A percentile compares a stretch with the other conserved stretches of the same genome.
These are phyloP conservation scores for Sonneratia alba DNA, from an alignment of 345 rosid species.

Conservation along the genomic window DNA sequence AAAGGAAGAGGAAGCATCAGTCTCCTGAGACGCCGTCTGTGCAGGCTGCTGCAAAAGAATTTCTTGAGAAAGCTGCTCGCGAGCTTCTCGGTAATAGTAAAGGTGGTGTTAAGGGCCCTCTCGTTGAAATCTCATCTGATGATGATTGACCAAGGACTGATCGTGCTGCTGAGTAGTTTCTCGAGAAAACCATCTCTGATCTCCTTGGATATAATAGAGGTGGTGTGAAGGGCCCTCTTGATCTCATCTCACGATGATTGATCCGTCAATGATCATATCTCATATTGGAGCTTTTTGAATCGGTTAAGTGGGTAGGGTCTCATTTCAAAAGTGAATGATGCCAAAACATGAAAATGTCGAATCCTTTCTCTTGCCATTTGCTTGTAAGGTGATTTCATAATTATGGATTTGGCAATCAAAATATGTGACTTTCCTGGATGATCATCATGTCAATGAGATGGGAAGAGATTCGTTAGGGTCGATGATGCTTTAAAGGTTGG, in stretches of 20 bases:
- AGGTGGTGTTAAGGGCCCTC: slow-evolving; percentile 63
- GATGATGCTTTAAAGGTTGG: background rate
- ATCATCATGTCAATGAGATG: background rate
- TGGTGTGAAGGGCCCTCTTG: background rate
- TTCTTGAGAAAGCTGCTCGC: slow-evolving; percentile 84
- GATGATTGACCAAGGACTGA: slow-evolving; percentile 5
- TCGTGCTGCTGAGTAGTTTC: background rate
- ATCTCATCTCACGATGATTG: background rate
- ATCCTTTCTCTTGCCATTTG: background rate
- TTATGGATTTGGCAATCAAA: background rate
- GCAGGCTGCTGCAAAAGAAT: slow-evolving; percentile 66
- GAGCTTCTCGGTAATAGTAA: slow-evolving; percentile 57
- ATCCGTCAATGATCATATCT: background rate
- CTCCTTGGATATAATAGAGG: background rate
- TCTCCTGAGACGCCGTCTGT: slow-evolving; percentile 52
- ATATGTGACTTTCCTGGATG: background rate
- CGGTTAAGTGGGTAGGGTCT: background rate
- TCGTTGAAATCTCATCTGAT: slow-evolving; percentile 18
- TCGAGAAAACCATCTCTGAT: background rate
- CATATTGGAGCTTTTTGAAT: background rate
- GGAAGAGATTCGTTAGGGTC: background rate
- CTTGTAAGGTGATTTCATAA: background rate
- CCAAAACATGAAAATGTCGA: background rate
- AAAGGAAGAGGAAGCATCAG: slow-evolving; percentile 71
- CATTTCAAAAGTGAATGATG: background rate